These are phyloP conservation scores for Knufia petricola DNA, from an alignment of 2,329 filamentous ascomycete genomes.

Conservation along the genomic window DNA sequence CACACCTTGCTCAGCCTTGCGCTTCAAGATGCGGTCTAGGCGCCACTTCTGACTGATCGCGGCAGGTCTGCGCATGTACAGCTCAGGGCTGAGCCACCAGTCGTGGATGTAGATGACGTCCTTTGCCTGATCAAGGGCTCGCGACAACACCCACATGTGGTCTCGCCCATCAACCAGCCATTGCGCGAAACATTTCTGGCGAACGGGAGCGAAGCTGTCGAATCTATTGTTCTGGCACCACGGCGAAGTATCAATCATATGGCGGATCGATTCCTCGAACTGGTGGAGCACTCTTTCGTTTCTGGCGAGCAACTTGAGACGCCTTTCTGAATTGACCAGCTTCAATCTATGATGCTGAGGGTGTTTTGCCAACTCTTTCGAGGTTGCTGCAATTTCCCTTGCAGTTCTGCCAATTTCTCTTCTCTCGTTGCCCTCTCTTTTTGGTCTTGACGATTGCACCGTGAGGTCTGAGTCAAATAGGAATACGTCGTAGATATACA, in stretches of 20 bases:
- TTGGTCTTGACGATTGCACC: conserved; percentile 51
- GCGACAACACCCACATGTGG: conserved; percentile 99
- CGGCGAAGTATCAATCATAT: conserved; percentile 71
- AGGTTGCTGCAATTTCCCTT: conserved; percentile 54
- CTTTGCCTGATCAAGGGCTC: conserved; percentile 91
- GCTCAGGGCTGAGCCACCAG: conserved; percentile 95
- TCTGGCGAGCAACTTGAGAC: conserved; percentile 79
- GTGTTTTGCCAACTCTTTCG: conserved; percentile 51
- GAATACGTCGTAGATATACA: conserved; percentile 98
- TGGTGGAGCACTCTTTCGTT: conserved; percentile 84
- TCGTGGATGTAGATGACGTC: conserved; percentile 99
- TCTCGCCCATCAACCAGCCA: conserved; percentile 96
- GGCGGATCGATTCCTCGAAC: conserved; percentile 84
- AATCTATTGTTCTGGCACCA: conserved; percentile 83
- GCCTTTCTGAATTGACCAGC: conserved; percentile 83
- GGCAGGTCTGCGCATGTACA: conserved; percentile 88
- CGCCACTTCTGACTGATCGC: conserved; percentile 98
- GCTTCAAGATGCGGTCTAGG: conserved; percentile 81
- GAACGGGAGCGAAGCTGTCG: conserved; percentile 84
- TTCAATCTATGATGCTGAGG: conserved; percentile 75
- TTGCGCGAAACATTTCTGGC: conserved; percentile 77
- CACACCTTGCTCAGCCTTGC: conserved; percentile 87
- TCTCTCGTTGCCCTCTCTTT: conserved; percentile 32
- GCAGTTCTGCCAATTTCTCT: conserved; percentile 28
- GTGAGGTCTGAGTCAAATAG: conserved; percentile 85